Base-by-base conservation (phyloP, 176 grass and related monocot species). In the Phoenix roebelenii region DNA sequence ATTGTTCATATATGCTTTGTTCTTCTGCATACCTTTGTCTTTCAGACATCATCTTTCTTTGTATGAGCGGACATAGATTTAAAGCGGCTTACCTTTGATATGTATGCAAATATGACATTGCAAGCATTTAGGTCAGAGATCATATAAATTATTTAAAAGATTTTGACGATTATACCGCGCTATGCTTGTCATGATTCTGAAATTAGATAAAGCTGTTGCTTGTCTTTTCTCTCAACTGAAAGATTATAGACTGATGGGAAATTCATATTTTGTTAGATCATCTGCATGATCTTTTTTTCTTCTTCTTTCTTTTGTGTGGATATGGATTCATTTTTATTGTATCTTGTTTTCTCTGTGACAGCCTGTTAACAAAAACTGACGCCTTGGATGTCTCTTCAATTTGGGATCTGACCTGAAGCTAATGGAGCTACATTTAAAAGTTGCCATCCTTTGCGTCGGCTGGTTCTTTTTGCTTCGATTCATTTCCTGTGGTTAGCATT, bases 391-490 rank as follows among this genome's bases (percentile, higher is more conserved):
- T 73, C 77, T 48, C 15, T 54, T 16, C 0, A 63, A n/a, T 59
- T 66, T 55, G 69, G 58, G 2, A 23, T 24, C 68, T 77, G 65
- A 23, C 22, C 10, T 22, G 25, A 23, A 73, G 65, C 51, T 53
- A 69, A 94, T 83, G 93, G 84, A 82, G 75, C 50, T 85, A 5
- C 76, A 59, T 68, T 69, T 73, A 35, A 88, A 75, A 72, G 22
- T 88, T 77, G 30, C 79, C 56, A n/a, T 98, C 59, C 65, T 53
- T 50, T 80, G n/a, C 59, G 22, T 91, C 57, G 52, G 69, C 50
- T 70, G 19, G 63, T 26, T 76, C 59, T 56, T 98, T 58, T 68
- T 77, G 48, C 23, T 85, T 39, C 61, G 77, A 54, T 72, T 63
- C 66, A 73, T 72, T 68, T 79, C 57, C 16, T 80, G 70, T 61